Evolutionary conservation across 1,139 yeast species (phyloP).

Genomic region (Saccharomyces pastorianus): DNA sequence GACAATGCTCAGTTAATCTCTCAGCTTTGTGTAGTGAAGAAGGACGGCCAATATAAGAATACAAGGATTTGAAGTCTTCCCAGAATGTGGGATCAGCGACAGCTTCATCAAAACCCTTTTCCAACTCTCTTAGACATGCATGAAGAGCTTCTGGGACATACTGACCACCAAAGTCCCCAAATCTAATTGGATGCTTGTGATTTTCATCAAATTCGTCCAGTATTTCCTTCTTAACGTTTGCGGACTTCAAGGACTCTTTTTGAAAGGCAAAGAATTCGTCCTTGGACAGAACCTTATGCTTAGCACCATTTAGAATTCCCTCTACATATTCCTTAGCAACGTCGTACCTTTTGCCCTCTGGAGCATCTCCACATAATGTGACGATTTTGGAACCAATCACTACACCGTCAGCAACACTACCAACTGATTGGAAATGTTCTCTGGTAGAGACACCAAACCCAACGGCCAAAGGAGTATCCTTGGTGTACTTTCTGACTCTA

Average conservation of each 20-base stretch:
- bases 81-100: slow-evolving; percentile 84
- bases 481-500: slow-evolving; percentile 67
- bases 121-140: slow-evolving; percentile 83
- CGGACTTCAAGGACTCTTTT: slow-evolving; percentile 27
- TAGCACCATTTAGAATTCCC: slow-evolving; percentile 61
- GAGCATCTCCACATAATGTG: slow-evolving; percentile 55
- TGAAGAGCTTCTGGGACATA: slow-evolving; percentile 95
- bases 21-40: slow-evolving; percentile 87
- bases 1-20: slow-evolving; percentile 78
- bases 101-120: slow-evolving; percentile 77
- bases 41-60: slow-evolving; percentile 92
- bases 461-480: slow-evolving; percentile 81
- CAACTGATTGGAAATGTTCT: slow-evolving; percentile 78
- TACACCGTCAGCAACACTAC: slow-evolving; percentile 80
- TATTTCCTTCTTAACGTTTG: slow-evolving; percentile 21
- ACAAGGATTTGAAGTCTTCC: slow-evolving; percentile 80
- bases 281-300: slow-evolving; percentile 25
- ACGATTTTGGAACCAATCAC: slow-evolving; percentile 89
- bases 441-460: slow-evolving; percentile 96
- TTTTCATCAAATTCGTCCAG: slow-evolving; percentile 41
- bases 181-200: slow-evolving; percentile 60
- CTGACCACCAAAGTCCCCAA: slow-evolving; percentile 97
- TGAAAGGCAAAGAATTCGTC: slow-evolving; percentile 25
- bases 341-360: slow-evolving; percentile 49
- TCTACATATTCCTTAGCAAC: slow-evolving; percentile 61